Evolutionary conservation across 1,284 basidiomycete genomes (phyloP).

Genomic region (Afroboletus lepidellus): DNA sequence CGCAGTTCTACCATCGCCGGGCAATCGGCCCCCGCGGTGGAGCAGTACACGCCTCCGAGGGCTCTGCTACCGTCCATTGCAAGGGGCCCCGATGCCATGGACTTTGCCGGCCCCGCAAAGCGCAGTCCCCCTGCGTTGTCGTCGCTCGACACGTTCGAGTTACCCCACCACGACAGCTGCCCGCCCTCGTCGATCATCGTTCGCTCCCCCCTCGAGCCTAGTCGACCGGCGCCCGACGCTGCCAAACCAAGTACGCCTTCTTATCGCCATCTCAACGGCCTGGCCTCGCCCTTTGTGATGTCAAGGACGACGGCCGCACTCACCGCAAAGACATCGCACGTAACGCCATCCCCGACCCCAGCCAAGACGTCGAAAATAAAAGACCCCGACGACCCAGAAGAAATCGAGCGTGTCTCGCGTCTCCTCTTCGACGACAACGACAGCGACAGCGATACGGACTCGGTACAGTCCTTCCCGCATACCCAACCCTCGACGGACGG

Average conservation of each 20-base stretch:
- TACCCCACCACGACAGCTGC: constrained; percentile 8
- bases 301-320: constrained; percentile 1
- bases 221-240: background rate
- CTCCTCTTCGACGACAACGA: constrained; percentile 4
- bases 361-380: constrained; percentile 2
- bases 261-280: constrained; percentile 6
- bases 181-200: constrained; percentile 26
- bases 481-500: background rate
- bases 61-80: background rate
- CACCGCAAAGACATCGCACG: background rate
- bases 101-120: constrained; percentile 1
- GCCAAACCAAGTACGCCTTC: background rate
- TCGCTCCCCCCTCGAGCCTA: constrained; percentile 15
- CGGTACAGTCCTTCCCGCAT: background rate
- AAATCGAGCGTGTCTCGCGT: constrained; percentile 4
- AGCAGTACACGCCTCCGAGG: constrained; percentile 5
- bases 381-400: background rate
- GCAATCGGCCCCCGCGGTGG: constrained; percentile 4
- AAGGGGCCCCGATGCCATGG: constrained; percentile 1
- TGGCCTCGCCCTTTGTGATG: constrained; percentile 18
- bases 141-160: constrained; percentile 15
- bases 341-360: background rate
- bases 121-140: constrained; percentile 5
- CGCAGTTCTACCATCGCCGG: constrained; percentile 14
- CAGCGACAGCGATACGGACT: constrained; percentile 2